Evolutionary conservation across 331 rosid species (phyloP), one percentile per base, ranked within the genome.

Genomic region (Acacia pycnantha): DNA sequence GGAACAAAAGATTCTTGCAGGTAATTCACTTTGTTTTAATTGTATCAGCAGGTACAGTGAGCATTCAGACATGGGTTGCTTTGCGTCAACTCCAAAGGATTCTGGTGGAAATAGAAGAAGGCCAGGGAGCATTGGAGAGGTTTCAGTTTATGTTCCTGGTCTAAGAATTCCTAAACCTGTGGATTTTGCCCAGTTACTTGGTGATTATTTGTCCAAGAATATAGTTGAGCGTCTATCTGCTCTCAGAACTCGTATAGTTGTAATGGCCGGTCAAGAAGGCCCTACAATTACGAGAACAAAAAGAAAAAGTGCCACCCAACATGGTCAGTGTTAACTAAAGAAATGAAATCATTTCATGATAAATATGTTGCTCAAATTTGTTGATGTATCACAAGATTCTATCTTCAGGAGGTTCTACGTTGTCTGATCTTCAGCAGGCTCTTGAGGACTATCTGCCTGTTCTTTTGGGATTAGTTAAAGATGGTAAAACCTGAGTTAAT

Each of bases 251-350:
- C 97, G 94, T 19, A 92, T 95, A 77, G 98, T 93, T 84, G 97
- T 96, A 76, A 95, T 96, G 97, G 98, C 95, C 72, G 87, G 93
- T n/a, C 99, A 96, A 86, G 99, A 94, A 84, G 98, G 92, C 78
- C 98, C 99, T 40, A 93, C 99, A 69, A 86, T 93, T 71, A 89
- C 99, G 26, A 86, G 99, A 91, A 95, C 99, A 15, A 88, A 90
- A 87, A 92, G 97, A 85, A 93, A 82, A 90, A 83, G 88, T 85
- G 94, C 94, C 77, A 90, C 99, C 47, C 99, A 92, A 53, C 99
- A 95, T 82, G 99, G 99, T 95, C 80, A 54, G 92, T 84, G 85
- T 41, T 76, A 77, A 66, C 43, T 47, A 46, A 58, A 59, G 33
- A 59, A 48, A 53, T 73, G 72, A 62, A 78, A 59, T 24, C 78